A percentile compares a stretch with the other conserved stretches of the same genome.
Conservation (phyloP, 73 alveolate species). For the Paramecium tetraurelia region DNA sequence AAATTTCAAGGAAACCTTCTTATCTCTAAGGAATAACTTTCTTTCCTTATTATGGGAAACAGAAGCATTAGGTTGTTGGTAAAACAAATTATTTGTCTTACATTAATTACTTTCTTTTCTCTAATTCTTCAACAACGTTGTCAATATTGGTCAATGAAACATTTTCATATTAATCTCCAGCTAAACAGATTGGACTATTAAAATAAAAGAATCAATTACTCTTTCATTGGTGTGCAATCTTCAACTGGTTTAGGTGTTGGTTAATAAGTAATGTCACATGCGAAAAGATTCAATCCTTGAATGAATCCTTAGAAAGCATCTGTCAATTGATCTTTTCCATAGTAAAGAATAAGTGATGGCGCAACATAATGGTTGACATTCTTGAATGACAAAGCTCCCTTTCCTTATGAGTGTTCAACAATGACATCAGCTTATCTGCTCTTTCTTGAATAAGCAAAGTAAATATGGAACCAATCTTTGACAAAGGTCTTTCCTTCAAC, state of each 20-base stretch:
- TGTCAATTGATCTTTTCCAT: constrained; percentile 11
- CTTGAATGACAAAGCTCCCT: constrained; percentile 17
- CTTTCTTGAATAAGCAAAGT: constrained; percentile 9
- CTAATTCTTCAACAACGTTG: background rate
- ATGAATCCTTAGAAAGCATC: background rate
- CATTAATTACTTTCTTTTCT: constrained; percentile 6
- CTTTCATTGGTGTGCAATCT: background rate
- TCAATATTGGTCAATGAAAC: background rate
- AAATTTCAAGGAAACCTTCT: constrained; percentile 21
- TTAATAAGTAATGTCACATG: background rate
- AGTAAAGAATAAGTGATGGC: background rate
- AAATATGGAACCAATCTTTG: constrained; percentile 34
- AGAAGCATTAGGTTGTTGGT: background rate
- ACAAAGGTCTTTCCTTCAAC: constrained; percentile 33
- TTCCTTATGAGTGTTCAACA: constrained; percentile 37
- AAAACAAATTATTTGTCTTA: background rate
- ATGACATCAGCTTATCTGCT: constrained; percentile 16
- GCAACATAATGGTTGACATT: constrained; percentile 28
- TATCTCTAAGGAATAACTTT: background rate
- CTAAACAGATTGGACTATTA: constrained; percentile 27
- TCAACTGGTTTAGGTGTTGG: constrained; percentile 46
- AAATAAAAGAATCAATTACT: background rate
- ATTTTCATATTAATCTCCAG: constrained; percentile 31
- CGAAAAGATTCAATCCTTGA: background rate
- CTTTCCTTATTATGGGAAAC: constrained; percentile 37